Evolutionary conservation across 345 rosid genomes (phyloP).

Genomic region (Eucalyptus leucophloia): DNA sequence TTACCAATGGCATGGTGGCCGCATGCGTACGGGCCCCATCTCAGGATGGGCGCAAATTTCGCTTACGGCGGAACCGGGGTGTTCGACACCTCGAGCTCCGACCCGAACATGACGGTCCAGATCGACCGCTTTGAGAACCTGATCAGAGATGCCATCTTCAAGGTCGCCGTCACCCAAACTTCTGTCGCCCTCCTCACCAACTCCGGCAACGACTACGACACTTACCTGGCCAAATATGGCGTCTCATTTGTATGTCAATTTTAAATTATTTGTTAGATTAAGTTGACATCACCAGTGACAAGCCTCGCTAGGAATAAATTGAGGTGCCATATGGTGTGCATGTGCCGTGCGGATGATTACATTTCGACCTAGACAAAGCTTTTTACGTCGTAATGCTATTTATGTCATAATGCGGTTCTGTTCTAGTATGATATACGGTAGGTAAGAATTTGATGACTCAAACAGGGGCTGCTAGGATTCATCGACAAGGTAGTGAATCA

Average conservation of each 20-base stretch:
- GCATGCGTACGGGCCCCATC: neutral
- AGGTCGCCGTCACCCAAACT: neutral
- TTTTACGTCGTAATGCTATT: neutral
- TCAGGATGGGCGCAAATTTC: slow-evolving; percentile 10
- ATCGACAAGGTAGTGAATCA: slow-evolving; percentile 13
- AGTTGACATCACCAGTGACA: neutral
- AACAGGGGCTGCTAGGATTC: slow-evolving; percentile 16
- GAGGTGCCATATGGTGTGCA: neutral
- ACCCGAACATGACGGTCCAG: slow-evolving; percentile 18
- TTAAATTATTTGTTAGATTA: neutral
- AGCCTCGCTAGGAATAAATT: neutral
- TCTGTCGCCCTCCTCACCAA: slow-evolving; percentile 14
- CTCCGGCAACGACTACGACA: slow-evolving; percentile 16
- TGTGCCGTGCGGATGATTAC: neutral
- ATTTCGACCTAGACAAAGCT: neutral
- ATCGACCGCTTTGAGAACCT: slow-evolving; percentile 2
- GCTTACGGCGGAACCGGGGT: slow-evolving; percentile 29
- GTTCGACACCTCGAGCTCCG: neutral
- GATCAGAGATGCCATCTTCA: neutral
- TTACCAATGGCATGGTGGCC: neutral
- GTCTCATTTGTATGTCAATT: neutral
- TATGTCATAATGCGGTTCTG: neutral
- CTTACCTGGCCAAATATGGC: neutral
- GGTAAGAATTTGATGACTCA: neutral
- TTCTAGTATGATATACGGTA: neutral